phyloP scores from a whole-genome alignment of 106 monocot genomes.

The Phalaenopsis aphrodite region DNA sequence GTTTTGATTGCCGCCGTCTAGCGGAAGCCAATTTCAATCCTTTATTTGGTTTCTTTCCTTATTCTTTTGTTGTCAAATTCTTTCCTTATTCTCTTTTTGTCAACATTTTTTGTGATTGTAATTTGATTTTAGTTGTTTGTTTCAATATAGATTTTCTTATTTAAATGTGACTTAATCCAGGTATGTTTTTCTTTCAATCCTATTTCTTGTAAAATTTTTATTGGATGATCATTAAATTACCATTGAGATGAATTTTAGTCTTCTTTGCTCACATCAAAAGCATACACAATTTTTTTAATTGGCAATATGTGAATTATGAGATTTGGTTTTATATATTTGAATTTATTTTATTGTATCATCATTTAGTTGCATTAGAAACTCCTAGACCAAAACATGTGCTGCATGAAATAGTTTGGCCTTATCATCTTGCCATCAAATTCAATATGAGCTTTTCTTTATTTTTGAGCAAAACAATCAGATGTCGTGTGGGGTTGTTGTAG shows the following conservation, averaged over 20 bases:
- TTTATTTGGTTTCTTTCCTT: not conserved
- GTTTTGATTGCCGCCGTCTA: not conserved
- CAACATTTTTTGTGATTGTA: not conserved
- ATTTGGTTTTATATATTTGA: not conserved
- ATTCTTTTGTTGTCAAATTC: not conserved
- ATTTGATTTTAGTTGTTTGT: not conserved
- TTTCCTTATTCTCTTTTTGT: not conserved
- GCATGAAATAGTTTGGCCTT: not conserved
- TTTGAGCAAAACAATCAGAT: not conserved
- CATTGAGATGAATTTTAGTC: not conserved
- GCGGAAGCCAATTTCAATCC: not conserved
- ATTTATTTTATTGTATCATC: not conserved
- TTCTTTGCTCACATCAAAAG: not conserved
- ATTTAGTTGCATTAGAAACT: not conserved
- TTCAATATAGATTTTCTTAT: not conserved
- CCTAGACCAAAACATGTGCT: not conserved
- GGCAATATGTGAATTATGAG: not conserved
- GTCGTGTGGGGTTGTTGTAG: conserved; percentile 10
- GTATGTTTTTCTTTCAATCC: not conserved
- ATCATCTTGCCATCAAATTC: not conserved
- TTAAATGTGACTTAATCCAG: not conserved
- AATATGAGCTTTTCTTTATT: not conserved
- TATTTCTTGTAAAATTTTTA: not conserved
- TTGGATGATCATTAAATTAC: not conserved
- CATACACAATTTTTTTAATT: not conserved